phyloP scores from a whole-genome alignment of 140 eudicot genomes.

The Flaveria floridana region DNA sequence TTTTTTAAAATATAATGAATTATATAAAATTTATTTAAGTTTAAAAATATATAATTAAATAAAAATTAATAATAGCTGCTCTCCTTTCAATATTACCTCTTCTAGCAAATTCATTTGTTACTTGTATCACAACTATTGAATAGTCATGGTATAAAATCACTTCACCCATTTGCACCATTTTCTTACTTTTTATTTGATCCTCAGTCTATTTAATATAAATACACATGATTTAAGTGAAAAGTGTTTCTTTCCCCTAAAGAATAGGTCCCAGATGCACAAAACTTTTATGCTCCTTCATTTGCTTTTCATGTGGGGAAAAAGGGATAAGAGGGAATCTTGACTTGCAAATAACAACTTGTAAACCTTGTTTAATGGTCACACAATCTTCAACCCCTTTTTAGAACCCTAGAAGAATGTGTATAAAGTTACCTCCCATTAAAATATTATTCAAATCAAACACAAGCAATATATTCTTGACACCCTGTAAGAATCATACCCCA shows the following conservation, averaged over 20 bases:
- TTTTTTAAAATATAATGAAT: too few species aligned
- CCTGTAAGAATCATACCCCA: slow-evolving; percentile 30
- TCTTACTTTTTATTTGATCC: neutral
- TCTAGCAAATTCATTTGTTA: too few species aligned
- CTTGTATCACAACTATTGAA: too few species aligned
- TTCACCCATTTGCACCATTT: too few species aligned
- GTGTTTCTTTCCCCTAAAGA: slow-evolving; percentile 47
- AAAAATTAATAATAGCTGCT: too few species aligned
- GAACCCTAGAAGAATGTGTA: slow-evolving; percentile 38
- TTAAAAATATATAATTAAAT: too few species aligned
- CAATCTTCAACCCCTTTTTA: slow-evolving; percentile 52
- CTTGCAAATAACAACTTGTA: slow-evolving; percentile 42
- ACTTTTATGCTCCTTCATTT: slow-evolving; percentile 38
- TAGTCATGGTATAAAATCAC: too few species aligned
- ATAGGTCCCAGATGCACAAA: slow-evolving; percentile 37
- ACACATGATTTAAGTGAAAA: slow-evolving; percentile 9
- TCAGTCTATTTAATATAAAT: neutral
- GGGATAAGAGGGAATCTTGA: slow-evolving; percentile 52
- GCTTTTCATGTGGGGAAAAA: slow-evolving; percentile 43
- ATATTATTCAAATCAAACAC: slow-evolving; percentile 25
- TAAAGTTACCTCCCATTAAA: slow-evolving; percentile 26
- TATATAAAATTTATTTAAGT: too few species aligned
- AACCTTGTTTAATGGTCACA: slow-evolving; percentile 51
- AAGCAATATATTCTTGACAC: slow-evolving; percentile 28
- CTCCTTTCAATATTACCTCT: too few species aligned